phyloP scores from a whole-genome alignment of 2,329 filamentous ascomycete species.

The Fusarium cicatricum region DNA sequence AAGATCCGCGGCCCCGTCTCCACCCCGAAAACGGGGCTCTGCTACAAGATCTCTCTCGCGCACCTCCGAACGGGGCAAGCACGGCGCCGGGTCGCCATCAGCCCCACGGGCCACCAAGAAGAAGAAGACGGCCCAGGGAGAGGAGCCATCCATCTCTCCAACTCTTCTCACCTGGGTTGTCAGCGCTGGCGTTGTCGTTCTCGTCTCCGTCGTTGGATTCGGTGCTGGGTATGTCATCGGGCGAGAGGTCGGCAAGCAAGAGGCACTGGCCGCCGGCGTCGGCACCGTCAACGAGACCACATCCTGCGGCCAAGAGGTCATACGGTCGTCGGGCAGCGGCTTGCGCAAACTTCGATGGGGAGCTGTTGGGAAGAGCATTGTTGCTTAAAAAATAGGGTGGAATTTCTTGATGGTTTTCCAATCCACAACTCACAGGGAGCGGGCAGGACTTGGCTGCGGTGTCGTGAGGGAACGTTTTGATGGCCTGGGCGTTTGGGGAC shows the following conservation, averaged over 20 bases:
- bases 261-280: conserved; percentile 54
- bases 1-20: conserved; percentile 31
- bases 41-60: conserved; percentile 43
- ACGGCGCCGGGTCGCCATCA: conserved; percentile 53
- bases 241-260: conserved; percentile 70
- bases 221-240: conserved; percentile 75
- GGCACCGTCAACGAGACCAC: conserved; percentile 56
- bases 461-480: conserved; percentile 1
- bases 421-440: neutral
- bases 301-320: conserved; percentile 62
- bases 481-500: conserved; percentile 11
- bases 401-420: neutral
- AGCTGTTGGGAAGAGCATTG: conserved; percentile 59
- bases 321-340: conserved; percentile 59
- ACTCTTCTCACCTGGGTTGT: conserved; percentile 72
- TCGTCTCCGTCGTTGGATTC: conserved; percentile 74
- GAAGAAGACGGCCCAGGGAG: conserved; percentile 58
- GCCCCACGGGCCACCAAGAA: conserved; percentile 63
- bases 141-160: conserved; percentile 61
- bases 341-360: conserved; percentile 65
- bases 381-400: conserved; percentile 47
- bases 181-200: conserved; percentile 71
- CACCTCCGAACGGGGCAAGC: conserved; percentile 58
- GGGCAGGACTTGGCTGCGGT: conserved; percentile 4
- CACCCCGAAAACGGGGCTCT: conserved; percentile 42